Percentiles rank a stretch among this genome's conserved stretches.
phyloP scores from a whole-genome alignment of 805 yeast genomes.

The Candida vaughaniae region DNA sequence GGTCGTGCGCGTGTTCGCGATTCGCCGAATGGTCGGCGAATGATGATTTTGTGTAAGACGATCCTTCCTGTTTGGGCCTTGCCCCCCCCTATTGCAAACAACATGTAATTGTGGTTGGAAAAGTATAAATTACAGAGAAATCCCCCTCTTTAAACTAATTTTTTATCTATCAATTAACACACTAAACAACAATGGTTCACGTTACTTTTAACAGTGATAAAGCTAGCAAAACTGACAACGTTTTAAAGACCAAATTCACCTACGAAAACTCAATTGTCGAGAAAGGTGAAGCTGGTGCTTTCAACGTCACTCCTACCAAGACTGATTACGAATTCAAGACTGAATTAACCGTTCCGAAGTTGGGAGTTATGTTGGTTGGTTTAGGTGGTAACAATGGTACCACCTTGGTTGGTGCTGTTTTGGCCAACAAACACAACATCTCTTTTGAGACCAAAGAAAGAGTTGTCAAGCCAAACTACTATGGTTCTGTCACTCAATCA shows the following conservation, averaged over 20 bases:
- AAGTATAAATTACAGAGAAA: constrained; percentile 3
- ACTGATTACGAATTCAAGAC: constrained; percentile 83
- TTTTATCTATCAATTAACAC: too few relatives aligned
- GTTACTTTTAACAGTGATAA: constrained; percentile 59
- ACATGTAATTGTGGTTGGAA: not conserved
- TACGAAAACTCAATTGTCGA: constrained; percentile 77
- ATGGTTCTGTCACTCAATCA: constrained; percentile 92
- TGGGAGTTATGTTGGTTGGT: constrained; percentile 90
- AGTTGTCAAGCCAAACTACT: constrained; percentile 71
- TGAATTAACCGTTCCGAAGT: constrained; percentile 76
- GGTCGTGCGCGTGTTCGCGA: constrained; percentile 7
- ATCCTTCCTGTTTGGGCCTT: constrained; percentile 1
- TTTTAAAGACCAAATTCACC: constrained; percentile 60
- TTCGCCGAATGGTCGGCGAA: constrained; percentile 11
- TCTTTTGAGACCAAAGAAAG: constrained; percentile 84
- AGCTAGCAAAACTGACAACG: constrained; percentile 47
- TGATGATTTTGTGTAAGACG: constrained; percentile 7
- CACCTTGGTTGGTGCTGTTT: constrained; percentile 78
- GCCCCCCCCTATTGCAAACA: not conserved
- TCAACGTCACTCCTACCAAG: constrained; percentile 66
- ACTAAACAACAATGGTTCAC: constrained; percentile 24
- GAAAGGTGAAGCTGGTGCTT: constrained; percentile 48
- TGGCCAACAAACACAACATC: constrained; percentile 80
- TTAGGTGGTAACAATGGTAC: constrained; percentile 97
- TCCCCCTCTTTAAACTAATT: constrained; percentile 1